These are phyloP conservation scores for Gilbertella persicaria DNA, from an alignment of 371 early-diverging fungal genomes.

Conservation along the genomic window DNA sequence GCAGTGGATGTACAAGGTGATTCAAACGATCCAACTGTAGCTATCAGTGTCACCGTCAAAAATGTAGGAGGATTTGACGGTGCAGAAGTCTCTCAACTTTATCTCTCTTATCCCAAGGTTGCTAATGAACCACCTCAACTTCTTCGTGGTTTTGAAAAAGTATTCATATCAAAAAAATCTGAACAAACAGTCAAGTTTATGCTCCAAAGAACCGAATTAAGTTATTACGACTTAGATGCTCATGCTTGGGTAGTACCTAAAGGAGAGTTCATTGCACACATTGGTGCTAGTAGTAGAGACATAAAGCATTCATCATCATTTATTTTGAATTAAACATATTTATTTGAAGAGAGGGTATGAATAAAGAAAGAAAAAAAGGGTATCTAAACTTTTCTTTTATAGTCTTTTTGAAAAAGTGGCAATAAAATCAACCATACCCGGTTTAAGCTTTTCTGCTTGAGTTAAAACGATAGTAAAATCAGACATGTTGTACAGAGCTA, in stretches of 20 bases:
- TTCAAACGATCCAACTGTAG: slow-evolving; percentile 7
- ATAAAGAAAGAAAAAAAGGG: too few relatives aligned
- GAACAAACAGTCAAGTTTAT: slow-evolving; percentile 34
- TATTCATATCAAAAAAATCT: slow-evolving; percentile 28
- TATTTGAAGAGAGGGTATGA: too few relatives aligned
- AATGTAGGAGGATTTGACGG: slow-evolving; percentile 60
- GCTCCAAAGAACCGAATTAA: slow-evolving; percentile 38
- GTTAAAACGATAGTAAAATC: slow-evolving; percentile 57
- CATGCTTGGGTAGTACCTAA: slow-evolving; percentile 43
- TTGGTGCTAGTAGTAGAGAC: slow-evolving; percentile 56
- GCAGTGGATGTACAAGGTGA: background rate
- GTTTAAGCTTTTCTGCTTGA: slow-evolving; percentile 57
- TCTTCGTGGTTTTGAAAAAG: slow-evolving; percentile 57
- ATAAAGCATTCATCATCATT: too few relatives aligned
- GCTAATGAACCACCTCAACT: slow-evolving; percentile 54
- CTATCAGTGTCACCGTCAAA: slow-evolving; percentile 34
- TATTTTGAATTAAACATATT: too few relatives aligned
- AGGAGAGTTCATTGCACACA: slow-evolving; percentile 44
- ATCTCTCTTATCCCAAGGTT: slow-evolving; percentile 49
- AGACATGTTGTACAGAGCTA: slow-evolving; percentile 28
- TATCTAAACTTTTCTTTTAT: slow-evolving; percentile 22
- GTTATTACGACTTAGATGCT: slow-evolving; percentile 38
- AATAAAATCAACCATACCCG: slow-evolving; percentile 48
- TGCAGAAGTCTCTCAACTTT: slow-evolving; percentile 59
- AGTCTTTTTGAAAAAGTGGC: slow-evolving; percentile 18